These are phyloP conservation scores for Aspergillus bridgeri DNA, from an alignment of 495 filamentous ascomycete genomes.

Conservation along the genomic window DNA sequence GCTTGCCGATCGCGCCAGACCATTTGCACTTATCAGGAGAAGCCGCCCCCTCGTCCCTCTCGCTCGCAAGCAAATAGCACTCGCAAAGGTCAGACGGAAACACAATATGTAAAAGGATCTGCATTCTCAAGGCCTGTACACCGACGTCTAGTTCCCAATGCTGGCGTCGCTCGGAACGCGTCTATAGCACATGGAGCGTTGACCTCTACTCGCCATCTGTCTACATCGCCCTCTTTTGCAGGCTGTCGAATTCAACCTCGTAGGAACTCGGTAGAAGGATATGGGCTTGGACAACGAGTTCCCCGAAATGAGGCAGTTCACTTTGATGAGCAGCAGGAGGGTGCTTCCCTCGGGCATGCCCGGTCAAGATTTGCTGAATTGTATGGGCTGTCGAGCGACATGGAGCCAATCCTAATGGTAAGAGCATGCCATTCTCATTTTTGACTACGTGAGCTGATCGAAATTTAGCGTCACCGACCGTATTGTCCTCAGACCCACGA, in stretches of 20 bases:
- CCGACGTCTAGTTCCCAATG: background rate
- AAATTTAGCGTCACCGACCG: background rate
- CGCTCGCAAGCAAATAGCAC: background rate
- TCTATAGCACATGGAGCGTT: too few relatives aligned
- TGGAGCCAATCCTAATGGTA: background rate
- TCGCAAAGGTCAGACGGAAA: background rate
- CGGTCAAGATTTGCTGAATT: background rate
- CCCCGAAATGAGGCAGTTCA: background rate
- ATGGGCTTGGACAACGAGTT: background rate
- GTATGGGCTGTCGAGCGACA: background rate
- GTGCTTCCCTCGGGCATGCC: background rate
- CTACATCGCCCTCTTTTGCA: too few relatives aligned
- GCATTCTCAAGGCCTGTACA: too few relatives aligned
- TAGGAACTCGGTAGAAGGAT: background rate
- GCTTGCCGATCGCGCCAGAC: background rate
- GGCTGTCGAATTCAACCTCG: too few relatives aligned
- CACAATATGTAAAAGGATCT: background rate
- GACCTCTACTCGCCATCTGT: too few relatives aligned
- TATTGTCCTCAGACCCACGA: background rate
- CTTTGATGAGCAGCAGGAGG: too few relatives aligned
- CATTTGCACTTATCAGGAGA: background rate
- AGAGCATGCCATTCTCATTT: background rate
- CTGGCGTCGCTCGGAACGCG: too few relatives aligned
- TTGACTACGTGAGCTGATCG: too few relatives aligned
- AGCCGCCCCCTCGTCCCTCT: background rate